Evolutionary conservation across 768 basidiomycete species (phyloP), one percentile per base, ranked within the genome.

Genomic region (Podaxis mareebaensis): DNA sequence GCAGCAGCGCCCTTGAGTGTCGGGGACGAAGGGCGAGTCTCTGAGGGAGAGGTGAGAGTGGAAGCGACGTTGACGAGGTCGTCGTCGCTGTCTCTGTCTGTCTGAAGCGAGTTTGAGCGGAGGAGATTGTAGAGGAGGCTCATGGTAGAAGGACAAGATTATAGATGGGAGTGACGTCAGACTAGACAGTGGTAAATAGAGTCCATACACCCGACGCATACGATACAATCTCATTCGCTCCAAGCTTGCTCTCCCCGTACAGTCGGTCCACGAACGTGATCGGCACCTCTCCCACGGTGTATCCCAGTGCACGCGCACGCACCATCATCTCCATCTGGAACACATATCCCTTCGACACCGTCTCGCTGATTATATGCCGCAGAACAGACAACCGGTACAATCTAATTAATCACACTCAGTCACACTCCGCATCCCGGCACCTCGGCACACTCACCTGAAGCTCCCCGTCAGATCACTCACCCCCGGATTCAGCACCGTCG

Each of bases 291-390:
- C 93, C 95, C 0, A 96, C 87, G 3, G 83, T 86, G 75, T 94
- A 96, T 4, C 92, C 93, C 60, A 93, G 76, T 1, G 91, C 86
- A 22, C 88, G 83, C 4, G 95, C 95, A 0, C 95, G 85, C 20
- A 94, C 95, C 85, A 96, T 96, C 90, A 96, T 96, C 73, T 96
- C 95, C 95, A 96, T 96, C 81, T 96, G 95, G 80, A 96, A 96
- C 33, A 96, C 95, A 69, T 96, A 96, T 8, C 95, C 95, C 67
- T 92, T 91, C 2, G 93, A 94, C 65, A 89, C 83, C 1, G 91
- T 94, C 67, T 89, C 83, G 4, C 89, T 85, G 68, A 96, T 96
- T 70, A 96, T 91, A 67, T 93, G 87, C 53, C 83, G 85, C 60
- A 96, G 80, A 6, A 92, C 95, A 0, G 82, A 81, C 11, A 86